Base-by-base conservation (phyloP, 2,329 filamentous ascomycete species). In the Xylaria multiplex region DNA sequence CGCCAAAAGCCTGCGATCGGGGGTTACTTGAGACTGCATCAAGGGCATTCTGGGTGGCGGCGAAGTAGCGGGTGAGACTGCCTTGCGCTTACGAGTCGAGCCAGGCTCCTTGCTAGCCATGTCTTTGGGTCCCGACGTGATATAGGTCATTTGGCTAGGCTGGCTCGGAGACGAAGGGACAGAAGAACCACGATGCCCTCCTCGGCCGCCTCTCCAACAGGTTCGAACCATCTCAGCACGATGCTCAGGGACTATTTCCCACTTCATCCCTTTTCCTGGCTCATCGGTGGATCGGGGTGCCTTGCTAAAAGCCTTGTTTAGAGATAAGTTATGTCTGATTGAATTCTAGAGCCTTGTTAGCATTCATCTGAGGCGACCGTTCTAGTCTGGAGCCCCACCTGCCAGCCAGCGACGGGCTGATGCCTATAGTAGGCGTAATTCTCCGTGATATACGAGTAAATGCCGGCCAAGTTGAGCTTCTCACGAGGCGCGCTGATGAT, bases 231-330 rank as follows among this genome's bases (percentile, higher is more conserved):
- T 97, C 59, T 97, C 95, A 19, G 97, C 93, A 55, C 91, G 89
- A 70, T 90, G 87, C 69, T 96, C 92, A 1, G 92, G 86, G 3
- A 93, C 89, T 75, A 99, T 94, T 79, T 95, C 93, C 96, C 96
- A 99, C 77, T 98, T 98, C 93, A 97, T 98, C 32, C 96, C 96
- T 78, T 99, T 99, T 13, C 96, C 96, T 24, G 96, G 96, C 77
- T 99, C 96, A 72, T 98, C 93, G 0, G 93, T 97, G 16, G 92
- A 90, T 53, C 96, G 90, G 2, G 96, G 92, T 8, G 97, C 91
- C 79, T 99, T 99, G 73, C 93, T 90, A 75, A 99, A 99, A 0
- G 91, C 89, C 77, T 97, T 97, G 79, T 97, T 98, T 48, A 99
- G 81, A 0, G 96, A 98, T 14, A 99, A 80, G 73, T 99, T 99